Evolutionary conservation across 2,329 filamentous ascomycete genomes (phyloP).

Genomic region (Leptographium wingfieldii): DNA sequence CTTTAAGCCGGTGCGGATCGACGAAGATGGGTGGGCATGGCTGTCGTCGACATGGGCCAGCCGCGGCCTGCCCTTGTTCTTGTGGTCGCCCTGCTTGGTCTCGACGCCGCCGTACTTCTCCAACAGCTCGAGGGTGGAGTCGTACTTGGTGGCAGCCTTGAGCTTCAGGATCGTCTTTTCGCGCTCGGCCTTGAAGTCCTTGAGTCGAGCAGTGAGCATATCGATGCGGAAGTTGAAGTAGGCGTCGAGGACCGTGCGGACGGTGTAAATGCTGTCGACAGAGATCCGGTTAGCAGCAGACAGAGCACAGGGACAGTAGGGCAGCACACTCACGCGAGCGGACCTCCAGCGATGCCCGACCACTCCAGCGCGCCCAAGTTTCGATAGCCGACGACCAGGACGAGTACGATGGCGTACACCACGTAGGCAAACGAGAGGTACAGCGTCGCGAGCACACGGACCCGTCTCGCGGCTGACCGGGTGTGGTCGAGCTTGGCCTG

Average conservation of each 20-base stretch:
- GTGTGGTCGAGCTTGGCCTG: slow-evolving; percentile 62
- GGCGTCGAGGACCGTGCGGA: slow-evolving; percentile 51
- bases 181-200: slow-evolving; percentile 65
- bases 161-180: slow-evolving; percentile 84
- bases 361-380: slow-evolving; percentile 70
- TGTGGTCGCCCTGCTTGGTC: slow-evolving; percentile 22
- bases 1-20: slow-evolving; percentile 33
- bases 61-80: slow-evolving; percentile 2
- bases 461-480: slow-evolving; percentile 59
- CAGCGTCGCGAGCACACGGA: slow-evolving; percentile 77
- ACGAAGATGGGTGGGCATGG: slow-evolving; percentile 7
- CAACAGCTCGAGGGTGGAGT: slow-evolving; percentile 82
- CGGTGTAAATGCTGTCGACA: slow-evolving; percentile 57
- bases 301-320: neutral
- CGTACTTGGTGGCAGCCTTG: slow-evolving; percentile 90
- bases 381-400: slow-evolving; percentile 72
- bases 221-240: slow-evolving; percentile 77
- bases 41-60: slow-evolving; percentile 7
- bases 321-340: slow-evolving; percentile 49
- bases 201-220: slow-evolving; percentile 53
- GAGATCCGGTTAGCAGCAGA: neutral
- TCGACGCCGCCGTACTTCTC: slow-evolving; percentile 80
- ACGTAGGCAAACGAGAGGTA: slow-evolving; percentile 88
- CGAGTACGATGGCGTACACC: slow-evolving; percentile 67
- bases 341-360: slow-evolving; percentile 63